Evolutionary conservation across 2,329 filamentous ascomycete species (phyloP), one percentile per base, ranked within the genome.

Genomic region (Achaetomium macrosporum): DNA sequence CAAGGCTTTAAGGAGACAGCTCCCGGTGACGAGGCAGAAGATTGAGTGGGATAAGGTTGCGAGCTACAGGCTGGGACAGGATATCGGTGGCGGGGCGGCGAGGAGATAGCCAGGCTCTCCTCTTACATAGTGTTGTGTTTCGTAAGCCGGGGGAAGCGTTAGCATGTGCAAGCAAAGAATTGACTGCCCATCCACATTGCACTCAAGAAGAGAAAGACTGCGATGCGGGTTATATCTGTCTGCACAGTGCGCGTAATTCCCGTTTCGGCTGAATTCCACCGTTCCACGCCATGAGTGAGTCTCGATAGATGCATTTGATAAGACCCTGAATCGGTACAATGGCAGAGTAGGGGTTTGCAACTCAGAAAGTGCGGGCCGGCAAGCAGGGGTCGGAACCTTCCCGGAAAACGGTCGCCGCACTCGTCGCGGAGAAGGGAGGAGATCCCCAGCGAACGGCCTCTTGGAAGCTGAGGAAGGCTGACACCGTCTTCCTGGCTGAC

Each of bases 31-130:
- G 57, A 84, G 93, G 66, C 93, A 99, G 76, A 96, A 96, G 80
- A 92, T 99, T 63, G 93, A 99, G 73, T 99, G 93, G 93, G 92
- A 99, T 71, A 96, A 96, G 77, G 89, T 99, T 61, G 87, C 89
- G 42, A 90, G 90, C 62, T 99, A 99, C 74, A 79, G 90, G 56
- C 76, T 95, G 61, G 87, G 88, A 25, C 86, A 90, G 70, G 87
- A 89, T 66, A 88, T 90, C 69, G 84, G 85, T 16, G 85, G 85
- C 46, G 83, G 83, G 49, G 82, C 82, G 62, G 74, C 75, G 44
- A 76, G 74, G 66, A 72, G 75, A 69, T 82, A 65, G 29, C 7
- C 33, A 25, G 7, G 25, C 25, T 25, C 25, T 25, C 25, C 25
- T 25, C 25, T 25, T 25, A 25, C 25, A 25, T 4, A 4, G 25